A percentile compares a stretch with the other conserved stretches of the same genome.
Conservation (phyloP, 176 grass and related monocot genomes). For the Paspalum notatum region DNA sequence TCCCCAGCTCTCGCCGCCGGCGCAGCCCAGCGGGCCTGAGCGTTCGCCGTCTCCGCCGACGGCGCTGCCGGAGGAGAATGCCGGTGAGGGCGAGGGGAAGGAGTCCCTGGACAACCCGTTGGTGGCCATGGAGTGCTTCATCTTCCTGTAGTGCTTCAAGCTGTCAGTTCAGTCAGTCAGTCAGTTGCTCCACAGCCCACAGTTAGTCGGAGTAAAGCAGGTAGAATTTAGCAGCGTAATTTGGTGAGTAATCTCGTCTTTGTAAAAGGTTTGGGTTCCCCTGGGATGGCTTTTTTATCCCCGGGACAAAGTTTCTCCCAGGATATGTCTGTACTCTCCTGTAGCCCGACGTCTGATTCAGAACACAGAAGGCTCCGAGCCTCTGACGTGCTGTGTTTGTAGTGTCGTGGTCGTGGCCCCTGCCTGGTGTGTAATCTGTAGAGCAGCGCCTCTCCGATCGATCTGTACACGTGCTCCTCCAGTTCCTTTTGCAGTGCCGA, state of each 20-base stretch:
- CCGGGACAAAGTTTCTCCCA: slow-evolving; percentile 13
- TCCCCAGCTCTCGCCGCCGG: not conserved
- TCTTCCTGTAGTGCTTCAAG: slow-evolving; percentile 61
- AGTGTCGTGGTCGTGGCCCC: not conserved
- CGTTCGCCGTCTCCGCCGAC: not conserved
- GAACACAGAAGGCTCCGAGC: not conserved
- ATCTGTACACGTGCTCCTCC: too few species aligned
- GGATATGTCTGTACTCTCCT: not conserved
- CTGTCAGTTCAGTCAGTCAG: not conserved
- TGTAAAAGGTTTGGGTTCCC: not conserved
- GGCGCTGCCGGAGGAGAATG: not conserved
- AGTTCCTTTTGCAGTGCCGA: not conserved
- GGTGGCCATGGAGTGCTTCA: slow-evolving; percentile 96
- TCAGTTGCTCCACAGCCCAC: not conserved
- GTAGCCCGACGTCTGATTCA: not conserved
- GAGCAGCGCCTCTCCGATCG: not conserved
- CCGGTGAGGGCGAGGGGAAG: slow-evolving; percentile 47
- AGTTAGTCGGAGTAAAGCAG: not conserved
- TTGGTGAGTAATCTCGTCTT: slow-evolving; percentile 23
- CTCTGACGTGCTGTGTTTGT: not conserved
- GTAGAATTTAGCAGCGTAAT: not conserved
- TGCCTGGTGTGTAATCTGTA: slow-evolving; percentile 11
- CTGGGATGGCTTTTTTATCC: slow-evolving; percentile 26
- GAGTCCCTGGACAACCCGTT: slow-evolving; percentile 83
- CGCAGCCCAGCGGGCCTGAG: not conserved